These are phyloP conservation scores for Atkinsonella hypoxylon DNA, from an alignment of 2,329 filamentous ascomycete genomes.

Conservation along the genomic window DNA sequence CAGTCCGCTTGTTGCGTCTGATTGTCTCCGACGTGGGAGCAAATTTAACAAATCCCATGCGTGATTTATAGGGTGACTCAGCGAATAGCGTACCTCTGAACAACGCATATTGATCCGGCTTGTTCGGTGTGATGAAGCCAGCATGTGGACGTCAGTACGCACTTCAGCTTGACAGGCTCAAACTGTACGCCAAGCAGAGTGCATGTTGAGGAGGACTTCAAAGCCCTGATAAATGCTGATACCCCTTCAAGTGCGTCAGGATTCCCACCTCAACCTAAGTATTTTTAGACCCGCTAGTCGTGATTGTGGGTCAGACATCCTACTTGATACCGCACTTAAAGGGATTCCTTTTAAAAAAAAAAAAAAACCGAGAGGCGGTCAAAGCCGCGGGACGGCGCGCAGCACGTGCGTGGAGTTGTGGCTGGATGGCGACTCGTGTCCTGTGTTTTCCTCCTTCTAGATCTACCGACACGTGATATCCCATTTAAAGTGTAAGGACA, in stretches of 20 bases:
- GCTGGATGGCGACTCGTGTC: background rate
- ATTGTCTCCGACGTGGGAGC: background rate
- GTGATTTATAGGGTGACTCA: too few relatives aligned
- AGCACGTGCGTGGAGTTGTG: slow-evolving; percentile 1
- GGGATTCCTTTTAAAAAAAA: too few relatives aligned
- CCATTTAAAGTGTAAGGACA: background rate
- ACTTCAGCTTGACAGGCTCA: background rate
- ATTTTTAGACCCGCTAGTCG: too few relatives aligned
- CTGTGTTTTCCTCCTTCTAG: background rate
- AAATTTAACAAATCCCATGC: background rate
- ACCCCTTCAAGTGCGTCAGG: too few relatives aligned
- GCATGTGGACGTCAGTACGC: background rate
- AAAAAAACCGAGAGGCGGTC: background rate
- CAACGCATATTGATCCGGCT: background rate
- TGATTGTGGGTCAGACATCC: too few relatives aligned
- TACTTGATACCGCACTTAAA: too few relatives aligned
- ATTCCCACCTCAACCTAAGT: too few relatives aligned
- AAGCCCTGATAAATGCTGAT: background rate
- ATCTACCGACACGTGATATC: background rate
- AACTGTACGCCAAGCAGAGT: too few relatives aligned
- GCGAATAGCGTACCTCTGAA: background rate
- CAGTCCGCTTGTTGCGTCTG: background rate
- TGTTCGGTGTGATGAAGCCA: background rate
- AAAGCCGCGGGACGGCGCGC: slow-evolving; percentile 4
- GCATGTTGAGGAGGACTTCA: too few relatives aligned